Percentiles rank a stretch among this genome's conserved stretches.
These are phyloP conservation scores for Plasmodium berghei DNA, from an alignment of 169 alveolate species.

Conservation along the genomic window DNA sequence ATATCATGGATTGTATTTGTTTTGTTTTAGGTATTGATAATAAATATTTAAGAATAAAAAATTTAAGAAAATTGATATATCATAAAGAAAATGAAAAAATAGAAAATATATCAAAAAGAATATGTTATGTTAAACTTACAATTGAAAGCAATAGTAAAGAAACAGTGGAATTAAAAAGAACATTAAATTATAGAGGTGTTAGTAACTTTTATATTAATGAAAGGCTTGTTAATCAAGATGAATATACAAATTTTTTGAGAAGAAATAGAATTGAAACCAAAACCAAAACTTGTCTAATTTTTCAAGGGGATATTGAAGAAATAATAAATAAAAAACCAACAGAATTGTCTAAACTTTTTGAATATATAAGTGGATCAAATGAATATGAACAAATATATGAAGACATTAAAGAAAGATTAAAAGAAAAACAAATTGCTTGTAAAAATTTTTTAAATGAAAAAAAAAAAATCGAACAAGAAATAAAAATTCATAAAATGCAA, in stretches of 20 bases:
- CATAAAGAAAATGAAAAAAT: constrained; percentile 83
- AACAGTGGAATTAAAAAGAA: constrained; percentile 87
- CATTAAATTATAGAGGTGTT: constrained; percentile 84
- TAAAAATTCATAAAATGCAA: constrained; percentile 45
- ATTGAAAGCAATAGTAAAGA: constrained; percentile 81
- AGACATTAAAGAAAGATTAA: constrained; percentile 60
- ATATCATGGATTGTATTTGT: constrained; percentile 91
- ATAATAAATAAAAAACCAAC: constrained; percentile 89
- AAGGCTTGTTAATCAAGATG: constrained; percentile 82
- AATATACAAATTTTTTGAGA: constrained; percentile 78
- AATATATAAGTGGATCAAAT: constrained; percentile 90
- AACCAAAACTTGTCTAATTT: constrained; percentile 87
- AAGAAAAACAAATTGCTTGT: constrained; percentile 59
- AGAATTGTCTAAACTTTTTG: constrained; percentile 91
- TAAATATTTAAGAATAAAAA: constrained; percentile 88
- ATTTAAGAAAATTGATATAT: constrained; percentile 90
- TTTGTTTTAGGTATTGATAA: constrained; percentile 91
- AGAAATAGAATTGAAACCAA: constrained; percentile 81
- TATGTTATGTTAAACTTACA: constrained; percentile 85
- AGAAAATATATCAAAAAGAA: constrained; percentile 58
- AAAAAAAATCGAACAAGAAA: constrained; percentile 66
- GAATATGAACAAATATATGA: constrained; percentile 78
- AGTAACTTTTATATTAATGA: constrained; percentile 88
- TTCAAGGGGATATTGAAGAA: constrained; percentile 94
- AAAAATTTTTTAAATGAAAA: constrained; percentile 53